Evolutionary conservation across 306 rosid genomes (phyloP).

Genomic region (Bauhinia variegata): DNA sequence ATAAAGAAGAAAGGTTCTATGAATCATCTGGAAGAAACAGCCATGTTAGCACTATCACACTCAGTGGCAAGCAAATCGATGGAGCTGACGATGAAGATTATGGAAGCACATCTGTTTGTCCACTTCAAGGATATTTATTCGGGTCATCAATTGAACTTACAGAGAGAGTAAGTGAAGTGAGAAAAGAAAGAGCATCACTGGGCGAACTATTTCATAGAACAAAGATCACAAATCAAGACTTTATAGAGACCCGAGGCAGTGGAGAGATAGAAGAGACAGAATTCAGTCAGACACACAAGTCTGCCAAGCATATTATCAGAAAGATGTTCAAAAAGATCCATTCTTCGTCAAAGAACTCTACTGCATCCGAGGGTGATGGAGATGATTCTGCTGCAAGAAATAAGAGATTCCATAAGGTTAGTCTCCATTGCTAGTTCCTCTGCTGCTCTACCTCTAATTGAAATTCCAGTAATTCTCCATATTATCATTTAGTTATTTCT

Average conservation of each 20-base stretch:
- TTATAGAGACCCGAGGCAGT: slow-evolving; percentile 37
- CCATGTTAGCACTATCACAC: slow-evolving; percentile 66
- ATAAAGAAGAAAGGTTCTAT: slow-evolving; percentile 51
- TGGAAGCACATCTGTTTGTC: slow-evolving; percentile 62
- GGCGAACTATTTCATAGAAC: slow-evolving; percentile 70
- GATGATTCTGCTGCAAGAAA: slow-evolving; percentile 50
- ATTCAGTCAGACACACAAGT: slow-evolving; percentile 45
- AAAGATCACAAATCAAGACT: slow-evolving; percentile 47
- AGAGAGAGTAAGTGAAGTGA: slow-evolving; percentile 51
- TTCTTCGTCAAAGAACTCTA: slow-evolving; percentile 50
- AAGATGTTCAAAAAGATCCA: slow-evolving; percentile 61
- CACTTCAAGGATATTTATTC: slow-evolving; percentile 86
- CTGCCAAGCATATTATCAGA: slow-evolving; percentile 63
- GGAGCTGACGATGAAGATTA: slow-evolving; percentile 62
- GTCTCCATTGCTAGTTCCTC: slow-evolving; percentile 44
- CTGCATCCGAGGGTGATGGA: slow-evolving; percentile 33
- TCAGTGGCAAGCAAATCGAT: slow-evolving; percentile 58
- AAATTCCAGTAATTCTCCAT: slow-evolving; percentile 18
- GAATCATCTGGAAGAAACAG: slow-evolving; percentile 79
- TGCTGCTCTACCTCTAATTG: slow-evolving; percentile 21
- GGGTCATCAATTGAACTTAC: slow-evolving; percentile 70
- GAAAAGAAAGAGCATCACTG: slow-evolving; percentile 65
- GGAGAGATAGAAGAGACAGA: slow-evolving; percentile 49
- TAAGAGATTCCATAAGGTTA: slow-evolving; percentile 77
- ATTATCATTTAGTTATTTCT: slow-evolving; percentile 22